phyloP scores from a whole-genome alignment of 768 basidiomycete species.

The Rhizopogon vesiculosus region DNA sequence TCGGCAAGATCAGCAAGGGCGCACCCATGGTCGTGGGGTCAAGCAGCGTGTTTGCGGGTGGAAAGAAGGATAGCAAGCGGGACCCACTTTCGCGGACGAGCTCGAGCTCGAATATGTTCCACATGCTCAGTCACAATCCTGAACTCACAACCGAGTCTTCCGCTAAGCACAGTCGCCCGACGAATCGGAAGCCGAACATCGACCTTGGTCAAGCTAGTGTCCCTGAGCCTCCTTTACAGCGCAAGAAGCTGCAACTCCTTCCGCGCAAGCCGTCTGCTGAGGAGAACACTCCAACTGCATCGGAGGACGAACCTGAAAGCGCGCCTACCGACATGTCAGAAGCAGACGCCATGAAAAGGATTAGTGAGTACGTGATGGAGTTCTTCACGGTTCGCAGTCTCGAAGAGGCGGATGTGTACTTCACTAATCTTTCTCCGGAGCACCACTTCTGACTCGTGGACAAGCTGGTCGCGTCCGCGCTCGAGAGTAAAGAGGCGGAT shows the following conservation, averaged over 20 bases:
- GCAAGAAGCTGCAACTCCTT: slow-evolving; percentile 67
- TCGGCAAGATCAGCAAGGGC: slow-evolving; percentile 80
- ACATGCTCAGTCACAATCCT: slow-evolving; percentile 65
- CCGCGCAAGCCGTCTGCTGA: slow-evolving; percentile 66
- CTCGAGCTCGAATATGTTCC: slow-evolving; percentile 85
- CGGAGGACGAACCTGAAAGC: no score
- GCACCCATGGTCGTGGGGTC: slow-evolving; percentile 78
- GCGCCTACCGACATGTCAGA: no score
- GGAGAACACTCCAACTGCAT: slow-evolving; percentile 28
- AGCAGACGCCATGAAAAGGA: slow-evolving; percentile 66
- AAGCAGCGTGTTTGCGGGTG: slow-evolving; percentile 53
- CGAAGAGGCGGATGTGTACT: slow-evolving; percentile 85
- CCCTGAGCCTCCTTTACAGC: slow-evolving; percentile 30
- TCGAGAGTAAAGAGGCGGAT: slow-evolving; percentile 81
- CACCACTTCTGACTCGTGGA: slow-evolving; percentile 69
- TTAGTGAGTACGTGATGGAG: slow-evolving; percentile 79
- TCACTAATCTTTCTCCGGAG: slow-evolving; percentile 62
- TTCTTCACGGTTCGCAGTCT: slow-evolving; percentile 81
- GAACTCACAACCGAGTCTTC: slow-evolving; percentile 47
- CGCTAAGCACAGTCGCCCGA: no score
- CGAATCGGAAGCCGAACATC: slow-evolving; percentile 8
- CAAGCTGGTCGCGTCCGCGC: slow-evolving; percentile 64
- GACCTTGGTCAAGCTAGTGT: no score
- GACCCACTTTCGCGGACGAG: slow-evolving; percentile 65
- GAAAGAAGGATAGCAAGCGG: slow-evolving; percentile 28